Base-by-base conservation (phyloP, 805 yeast species). In the Blastobotrys americana region DNA sequence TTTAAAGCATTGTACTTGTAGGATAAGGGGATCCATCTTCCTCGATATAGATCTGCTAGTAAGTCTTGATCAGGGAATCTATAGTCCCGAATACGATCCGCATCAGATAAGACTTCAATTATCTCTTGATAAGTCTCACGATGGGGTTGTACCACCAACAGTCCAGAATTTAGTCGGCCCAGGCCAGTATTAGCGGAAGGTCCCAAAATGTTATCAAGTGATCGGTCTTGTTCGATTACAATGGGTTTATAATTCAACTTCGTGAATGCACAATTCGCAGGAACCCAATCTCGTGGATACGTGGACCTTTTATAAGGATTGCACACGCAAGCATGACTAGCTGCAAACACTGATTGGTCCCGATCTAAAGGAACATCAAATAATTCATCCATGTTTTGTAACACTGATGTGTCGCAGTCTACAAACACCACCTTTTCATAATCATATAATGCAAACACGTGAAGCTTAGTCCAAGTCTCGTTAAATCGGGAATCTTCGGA, bases 391-490 rank as follows among this genome's bases (percentile, higher is more conserved):
- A 78, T 74, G 53, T 77, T 77, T 44, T 65, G 62, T 5, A 73
- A 45, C 2, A 77, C 77, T 22, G 76, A 62, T 82, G 78, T 78
- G 58, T 78, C 84, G 15, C 76, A 69, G 53, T 78, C 84, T 45
- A 78, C 61, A 51, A 71, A 78, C 20, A 75, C 73, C 9, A 77
- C 73, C 36, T 76, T 64, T n/a, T 75, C 70, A 48, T 69, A 78
- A 50, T 77, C 74, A 8, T 57, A 51, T 43, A 78, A 60, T 19
- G 69, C 64, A 55, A 78, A 78, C 6, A 78, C 73, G 60, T 74
- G 78, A 40, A 78, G 58, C 58, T 78, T 78, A 22, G 81, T 68
- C 81, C 82, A 78, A 51, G 81, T 76, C 55, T 77, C 82, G 53
- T 71, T 64, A 59, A 78, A 78, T 28, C 83, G 61, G 8, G 73